phyloP scores from a whole-genome alignment of 2,329 filamentous ascomycete species.

The Neonectria coccinea region DNA sequence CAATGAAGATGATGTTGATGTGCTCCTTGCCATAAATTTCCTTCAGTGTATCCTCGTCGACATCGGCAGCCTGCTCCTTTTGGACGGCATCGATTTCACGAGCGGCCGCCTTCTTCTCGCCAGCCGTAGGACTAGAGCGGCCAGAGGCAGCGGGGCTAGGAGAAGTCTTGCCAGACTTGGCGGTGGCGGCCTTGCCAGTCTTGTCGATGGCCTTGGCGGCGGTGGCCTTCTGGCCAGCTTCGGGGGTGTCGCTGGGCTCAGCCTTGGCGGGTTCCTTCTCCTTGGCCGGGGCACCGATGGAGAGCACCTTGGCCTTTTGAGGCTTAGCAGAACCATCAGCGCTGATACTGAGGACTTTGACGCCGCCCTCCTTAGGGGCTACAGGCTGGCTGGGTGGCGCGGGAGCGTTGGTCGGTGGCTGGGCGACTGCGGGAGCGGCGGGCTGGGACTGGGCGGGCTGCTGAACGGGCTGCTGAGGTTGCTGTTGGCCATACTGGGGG shows the following conservation, averaged over 20 bases:
- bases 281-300: conserved; percentile 56
- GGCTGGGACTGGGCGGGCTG: conserved; percentile 57
- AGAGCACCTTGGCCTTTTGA: conserved; percentile 59
- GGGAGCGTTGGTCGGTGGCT: conserved; percentile 49
- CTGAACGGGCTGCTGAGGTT: conserved; percentile 61
- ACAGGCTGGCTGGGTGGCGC: conserved; percentile 65
- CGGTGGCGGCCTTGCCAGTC: conserved; percentile 71
- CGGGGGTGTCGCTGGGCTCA: conserved; percentile 63
- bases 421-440: conserved; percentile 40
- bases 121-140: conserved; percentile 80
- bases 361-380: conserved; percentile 57
- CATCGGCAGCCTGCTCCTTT: conserved; percentile 82
- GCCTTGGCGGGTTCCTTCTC: conserved; percentile 61
- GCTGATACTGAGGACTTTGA: conserved; percentile 74
- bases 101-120: conserved; percentile 61
- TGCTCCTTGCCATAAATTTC: conserved; percentile 96
- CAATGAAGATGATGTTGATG: conserved; percentile 96
- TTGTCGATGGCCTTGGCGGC: conserved; percentile 94
- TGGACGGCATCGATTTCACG: conserved; percentile 86
- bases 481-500: conserved; percentile 63
- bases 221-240: conserved; percentile 84
- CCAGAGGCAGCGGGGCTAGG: conserved; percentile 82
- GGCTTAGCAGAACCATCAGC: conserved; percentile 65
- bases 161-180: conserved; percentile 77
- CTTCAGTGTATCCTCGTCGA: conserved; percentile 79